Evolutionary conservation across 1,284 basidiomycete species (phyloP), one percentile per base, ranked within the genome.

Genomic region (Cryptococcus maquisensis): DNA sequence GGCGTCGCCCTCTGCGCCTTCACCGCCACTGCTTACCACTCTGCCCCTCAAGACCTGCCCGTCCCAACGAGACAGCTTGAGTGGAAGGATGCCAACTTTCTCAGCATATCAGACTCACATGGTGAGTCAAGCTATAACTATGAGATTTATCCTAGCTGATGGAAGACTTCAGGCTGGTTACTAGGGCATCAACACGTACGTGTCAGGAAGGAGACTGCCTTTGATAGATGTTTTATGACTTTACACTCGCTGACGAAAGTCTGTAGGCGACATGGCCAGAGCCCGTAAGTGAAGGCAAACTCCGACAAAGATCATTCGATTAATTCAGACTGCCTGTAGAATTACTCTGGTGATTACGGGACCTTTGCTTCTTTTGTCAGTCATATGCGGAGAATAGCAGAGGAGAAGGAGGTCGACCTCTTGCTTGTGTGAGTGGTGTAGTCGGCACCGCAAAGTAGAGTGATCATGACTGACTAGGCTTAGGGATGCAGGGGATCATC

Each of bases 361-460:
- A 85, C 88, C 58, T 88, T 90, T 68, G 80, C 86, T 26, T 87
- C 84, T 21, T 93, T 92, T 62, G 86, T 89, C 16, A 68, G 80
- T 5, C 87, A 88, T 60, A 89, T 93, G 87, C 88, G 90, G 70
- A 65, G 81, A 43, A 79, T 85, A 47, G 88, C 90, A 2, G 55
- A 64, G 6, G 41, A 50, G 9, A 66, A 64, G 35, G 72, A 71
- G 2, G 67, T 72, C 1, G 75, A 77, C 50, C 64, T 77, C 2
- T 60, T 77, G 1, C 56, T 77, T 0, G 64, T 76, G 58, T 71
- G 49, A 41, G 65, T 60, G 16, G 8, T 3, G 86, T 10, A 86
- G 88, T 68, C 79, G 87, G 7, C 77, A 87, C 36, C 77, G n/a
- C n/a, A n/a, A n/a, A n/a, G n/a, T n/a, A n/a, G n/a, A n/a, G n/a